Percentiles rank a stretch among this genome's conserved stretches.
Evolutionary conservation across 1,284 basidiomycete species (phyloP).

Genomic region (Pascua guehoae): DNA sequence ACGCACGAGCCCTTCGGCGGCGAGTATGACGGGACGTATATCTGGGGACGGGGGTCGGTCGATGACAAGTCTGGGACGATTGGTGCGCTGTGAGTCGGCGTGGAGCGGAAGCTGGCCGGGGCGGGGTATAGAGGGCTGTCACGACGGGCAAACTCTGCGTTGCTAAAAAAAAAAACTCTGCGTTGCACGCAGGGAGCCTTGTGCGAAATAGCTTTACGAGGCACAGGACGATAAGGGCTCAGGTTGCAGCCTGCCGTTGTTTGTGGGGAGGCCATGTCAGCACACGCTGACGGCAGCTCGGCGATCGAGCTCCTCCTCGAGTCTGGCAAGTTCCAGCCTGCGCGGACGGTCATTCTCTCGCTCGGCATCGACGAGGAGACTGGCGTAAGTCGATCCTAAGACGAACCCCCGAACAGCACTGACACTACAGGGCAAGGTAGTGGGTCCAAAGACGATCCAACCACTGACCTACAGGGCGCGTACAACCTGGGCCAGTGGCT

Average conservation of each 20-base stretch:
- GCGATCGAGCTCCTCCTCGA: conserved; percentile 59
- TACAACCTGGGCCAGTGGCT: conserved; percentile 54
- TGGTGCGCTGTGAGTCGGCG: conserved; percentile 53
- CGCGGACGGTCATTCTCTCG: conserved; percentile 58
- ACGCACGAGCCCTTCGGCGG: conserved; percentile 63
- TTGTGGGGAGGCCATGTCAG: not conserved
- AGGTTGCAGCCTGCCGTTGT: too few species aligned
- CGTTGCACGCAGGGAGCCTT: too few species aligned
- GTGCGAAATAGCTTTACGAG: too few species aligned
- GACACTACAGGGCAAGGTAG: conserved; percentile 10
- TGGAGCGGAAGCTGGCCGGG: too few species aligned
- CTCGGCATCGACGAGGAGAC: conserved; percentile 71
- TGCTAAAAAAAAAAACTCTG: too few species aligned
- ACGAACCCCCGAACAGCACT: not conserved
- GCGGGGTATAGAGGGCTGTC: too few species aligned
- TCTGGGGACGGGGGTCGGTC: conserved; percentile 62
- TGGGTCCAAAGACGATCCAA: not conserved
- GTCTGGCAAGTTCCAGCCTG: conserved; percentile 53
- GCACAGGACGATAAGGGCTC: too few species aligned
- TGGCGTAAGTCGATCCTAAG: conserved; percentile 46
- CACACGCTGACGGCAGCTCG: conserved; percentile 43
- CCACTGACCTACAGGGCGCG: conserved; percentile 56
- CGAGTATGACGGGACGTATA: conserved; percentile 57
- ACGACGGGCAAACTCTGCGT: too few species aligned
- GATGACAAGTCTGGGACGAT: conserved; percentile 65